Evolutionary conservation across 805 yeast species (phyloP).

Genomic region (Cyberlindnera samutprakarnensis): DNA sequence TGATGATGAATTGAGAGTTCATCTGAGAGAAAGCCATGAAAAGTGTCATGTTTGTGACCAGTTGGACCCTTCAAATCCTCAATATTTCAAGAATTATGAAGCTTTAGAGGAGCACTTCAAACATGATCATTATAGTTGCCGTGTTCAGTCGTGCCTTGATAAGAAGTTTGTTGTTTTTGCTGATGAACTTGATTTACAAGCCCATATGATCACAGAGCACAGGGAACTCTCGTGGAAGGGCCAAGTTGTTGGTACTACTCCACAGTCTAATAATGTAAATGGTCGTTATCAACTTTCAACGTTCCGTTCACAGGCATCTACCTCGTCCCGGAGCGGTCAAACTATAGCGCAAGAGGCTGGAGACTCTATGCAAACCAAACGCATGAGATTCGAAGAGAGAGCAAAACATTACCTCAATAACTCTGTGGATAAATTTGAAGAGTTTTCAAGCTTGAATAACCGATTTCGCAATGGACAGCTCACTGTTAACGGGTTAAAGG

Average conservation of each 20-base stretch:
- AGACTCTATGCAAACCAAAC: constrained; percentile 39
- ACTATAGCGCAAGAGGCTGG: constrained; percentile 2
- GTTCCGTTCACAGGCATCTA: constrained; percentile 25
- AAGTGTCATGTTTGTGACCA: constrained; percentile 86
- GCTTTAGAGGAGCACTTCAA: constrained; percentile 69
- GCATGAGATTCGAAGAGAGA: constrained; percentile 68
- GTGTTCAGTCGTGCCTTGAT: constrained; percentile 71
- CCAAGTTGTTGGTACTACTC: constrained; percentile 13
- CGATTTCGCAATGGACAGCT: constrained; percentile 39
- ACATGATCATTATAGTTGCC: constrained; percentile 68
- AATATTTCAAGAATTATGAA: constrained; percentile 73
- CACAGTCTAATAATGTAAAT: constrained; percentile 1
- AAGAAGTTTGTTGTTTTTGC: constrained; percentile 88
- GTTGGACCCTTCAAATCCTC: constrained; percentile 50
- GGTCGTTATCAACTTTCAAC: constrained; percentile 51
- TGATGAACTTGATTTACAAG: constrained; percentile 77
- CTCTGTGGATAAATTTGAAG: constrained; percentile 35
- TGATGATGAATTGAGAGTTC: constrained; percentile 76
- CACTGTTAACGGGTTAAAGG: constrained; percentile 39
- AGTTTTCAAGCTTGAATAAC: constrained; percentile 43
- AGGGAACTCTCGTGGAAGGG: constrained; percentile 46
- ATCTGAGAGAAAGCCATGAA: constrained; percentile 79
- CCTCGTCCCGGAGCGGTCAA: neutral
- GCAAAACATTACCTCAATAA: constrained; percentile 73
- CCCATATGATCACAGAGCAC: constrained; percentile 83